Evolutionary conservation across 306 rosid species (phyloP).

Genomic region (Pyrus communis): DNA sequence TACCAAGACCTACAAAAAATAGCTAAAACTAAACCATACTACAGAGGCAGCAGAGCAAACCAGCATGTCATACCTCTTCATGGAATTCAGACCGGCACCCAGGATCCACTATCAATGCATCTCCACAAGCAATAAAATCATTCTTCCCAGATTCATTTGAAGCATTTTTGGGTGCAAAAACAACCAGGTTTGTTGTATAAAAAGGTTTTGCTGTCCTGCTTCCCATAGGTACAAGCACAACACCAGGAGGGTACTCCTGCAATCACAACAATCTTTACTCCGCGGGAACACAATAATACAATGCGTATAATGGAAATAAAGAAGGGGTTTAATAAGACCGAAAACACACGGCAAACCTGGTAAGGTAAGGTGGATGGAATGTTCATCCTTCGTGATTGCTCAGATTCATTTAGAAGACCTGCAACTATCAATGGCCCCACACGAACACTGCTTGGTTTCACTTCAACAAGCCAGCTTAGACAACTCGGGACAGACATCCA

Average conservation of each 20-base stretch:
- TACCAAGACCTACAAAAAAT: not conserved
- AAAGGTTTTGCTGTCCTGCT: constrained; percentile 77
- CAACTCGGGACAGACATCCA: constrained; percentile 70
- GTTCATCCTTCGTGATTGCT: constrained; percentile 31
- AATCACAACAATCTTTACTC: not conserved
- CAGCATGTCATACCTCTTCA: constrained; percentile 47
- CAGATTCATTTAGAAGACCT: constrained; percentile 49
- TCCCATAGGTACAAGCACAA: constrained; percentile 58
- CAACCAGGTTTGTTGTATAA: constrained; percentile 63
- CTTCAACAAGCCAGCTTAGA: constrained; percentile 59
- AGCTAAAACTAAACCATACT: not conserved
- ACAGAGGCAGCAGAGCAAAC: not conserved
- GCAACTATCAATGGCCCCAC: constrained; percentile 56
- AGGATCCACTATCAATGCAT: constrained; percentile 85
- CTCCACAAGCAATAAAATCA: constrained; percentile 53
- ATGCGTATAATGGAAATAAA: not conserved
- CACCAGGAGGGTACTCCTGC: constrained; percentile 85
- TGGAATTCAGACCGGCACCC: constrained; percentile 69
- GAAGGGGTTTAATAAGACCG: not conserved
- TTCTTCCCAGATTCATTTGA: constrained; percentile 25
- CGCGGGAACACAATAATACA: not conserved
- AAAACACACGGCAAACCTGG: constrained; percentile 44
- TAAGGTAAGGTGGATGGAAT: constrained; percentile 29
- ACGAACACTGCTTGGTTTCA: constrained; percentile 46
- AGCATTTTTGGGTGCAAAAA: constrained; percentile 55